Percentiles rank a stretch among this genome's conserved stretches.
Evolutionary conservation across 108 stramenopile genomes (phyloP).

Genomic region (Stephanodiscus minutulus): DNA sequence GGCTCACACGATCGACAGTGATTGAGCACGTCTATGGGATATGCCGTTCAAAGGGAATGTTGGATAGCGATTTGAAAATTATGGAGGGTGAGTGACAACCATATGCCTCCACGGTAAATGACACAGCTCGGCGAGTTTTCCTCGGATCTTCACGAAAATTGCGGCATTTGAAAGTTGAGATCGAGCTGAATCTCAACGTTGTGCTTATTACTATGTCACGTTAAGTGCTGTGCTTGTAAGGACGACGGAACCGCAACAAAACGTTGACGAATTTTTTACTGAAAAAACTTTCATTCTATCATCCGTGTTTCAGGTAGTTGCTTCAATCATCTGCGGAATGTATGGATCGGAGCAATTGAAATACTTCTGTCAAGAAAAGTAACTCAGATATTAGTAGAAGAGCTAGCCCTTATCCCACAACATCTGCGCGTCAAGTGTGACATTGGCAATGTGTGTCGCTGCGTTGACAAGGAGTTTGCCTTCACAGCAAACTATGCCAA

Average conservation of each 20-base stretch:
- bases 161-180: conserved; percentile 1
- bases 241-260: not conserved
- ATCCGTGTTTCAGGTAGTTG: not conserved
- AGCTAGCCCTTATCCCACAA: conserved; percentile 1
- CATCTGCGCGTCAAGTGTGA: conserved; percentile 3
- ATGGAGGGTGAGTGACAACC: too few relatives aligned
- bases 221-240: not conserved
- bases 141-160: not conserved
- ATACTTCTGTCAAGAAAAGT: not conserved
- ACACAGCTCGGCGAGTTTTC: not conserved
- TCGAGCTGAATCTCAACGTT: not conserved
- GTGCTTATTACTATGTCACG: not conserved
- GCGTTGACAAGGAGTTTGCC: not conserved
- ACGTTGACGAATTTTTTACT: conserved; percentile 3
- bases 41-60: not conserved
- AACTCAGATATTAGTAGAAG: not conserved
- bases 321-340: conserved; percentile 1
- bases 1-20: not conserved
- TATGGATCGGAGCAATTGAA: conserved; percentile 1
- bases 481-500: conserved; percentile 5
- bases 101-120: too few relatives aligned
- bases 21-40: not conserved
- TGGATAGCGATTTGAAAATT: too few relatives aligned
- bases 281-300: too few relatives aligned
- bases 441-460: not conserved